phyloP scores from a whole-genome alignment of 495 filamentous ascomycete genomes.

The Annulohypoxylon bovei region DNA sequence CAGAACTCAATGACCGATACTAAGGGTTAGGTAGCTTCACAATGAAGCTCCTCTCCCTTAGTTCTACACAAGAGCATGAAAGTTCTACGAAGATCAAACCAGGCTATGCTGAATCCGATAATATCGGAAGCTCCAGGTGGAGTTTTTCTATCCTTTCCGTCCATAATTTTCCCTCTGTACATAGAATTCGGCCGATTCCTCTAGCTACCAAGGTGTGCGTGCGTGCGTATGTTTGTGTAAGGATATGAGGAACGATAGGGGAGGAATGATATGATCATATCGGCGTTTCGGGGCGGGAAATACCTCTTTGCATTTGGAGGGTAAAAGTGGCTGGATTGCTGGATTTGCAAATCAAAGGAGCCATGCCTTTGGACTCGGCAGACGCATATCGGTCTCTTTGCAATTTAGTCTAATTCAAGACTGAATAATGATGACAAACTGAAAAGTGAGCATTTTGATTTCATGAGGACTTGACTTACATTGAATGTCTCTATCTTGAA shows the following conservation, averaged over 20 bases:
- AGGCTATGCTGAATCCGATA: background rate
- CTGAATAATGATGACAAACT: slow-evolving; percentile 7
- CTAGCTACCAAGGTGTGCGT: slow-evolving; percentile 2
- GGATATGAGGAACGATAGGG: background rate
- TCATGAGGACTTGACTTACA: background rate
- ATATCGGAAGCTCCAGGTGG: background rate
- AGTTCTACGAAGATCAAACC: background rate
- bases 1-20: background rate
- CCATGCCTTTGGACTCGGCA: background rate
- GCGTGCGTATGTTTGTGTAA: background rate
- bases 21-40: background rate
- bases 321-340: slow-evolving; percentile 1
- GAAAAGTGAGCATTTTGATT: background rate
- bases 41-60: background rate
- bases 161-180: slow-evolving; percentile 23
- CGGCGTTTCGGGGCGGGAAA: slow-evolving; percentile 32
- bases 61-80: background rate
- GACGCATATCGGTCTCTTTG: slow-evolving; percentile 1
- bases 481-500: background rate
- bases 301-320: slow-evolving; percentile 35
- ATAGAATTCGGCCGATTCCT: slow-evolving; percentile 19
- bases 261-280: background rate
- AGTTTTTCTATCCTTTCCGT: slow-evolving; percentile 1
- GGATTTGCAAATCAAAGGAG: slow-evolving; percentile 1
- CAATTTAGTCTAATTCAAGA: slow-evolving; percentile 2